A percentile compares a stretch with the other conserved stretches of the same genome.
These are phyloP conservation scores for Crucihimalaya himalaica DNA, from an alignment of 345 rosid genomes.

Conservation along the genomic window DNA sequence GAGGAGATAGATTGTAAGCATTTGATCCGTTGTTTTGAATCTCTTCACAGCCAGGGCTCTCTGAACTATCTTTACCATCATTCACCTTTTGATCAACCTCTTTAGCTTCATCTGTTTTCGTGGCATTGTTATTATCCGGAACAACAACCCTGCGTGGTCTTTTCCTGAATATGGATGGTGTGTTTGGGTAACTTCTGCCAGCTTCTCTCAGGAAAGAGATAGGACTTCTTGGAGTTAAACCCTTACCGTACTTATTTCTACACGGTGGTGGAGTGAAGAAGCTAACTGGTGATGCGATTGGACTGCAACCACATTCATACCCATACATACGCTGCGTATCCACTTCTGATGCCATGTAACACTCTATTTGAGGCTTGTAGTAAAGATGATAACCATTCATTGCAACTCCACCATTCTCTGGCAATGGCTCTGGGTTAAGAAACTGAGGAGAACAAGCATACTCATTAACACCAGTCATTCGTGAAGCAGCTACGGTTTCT, in stretches of 20 bases:
- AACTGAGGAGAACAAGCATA: conserved; percentile 51
- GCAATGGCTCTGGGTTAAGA: conserved; percentile 31
- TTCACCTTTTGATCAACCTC: conserved; percentile 45
- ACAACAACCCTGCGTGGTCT: conserved; percentile 49
- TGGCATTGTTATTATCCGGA: conserved; percentile 35
- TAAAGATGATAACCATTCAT: conserved; percentile 43
- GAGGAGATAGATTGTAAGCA: conserved; percentile 84
- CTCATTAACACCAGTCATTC: conserved; percentile 46
- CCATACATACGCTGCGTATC: conserved; percentile 45
- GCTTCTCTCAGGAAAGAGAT: conserved; percentile 74
- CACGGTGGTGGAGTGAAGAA: conserved; percentile 90
- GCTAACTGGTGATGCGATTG: conserved; percentile 56
- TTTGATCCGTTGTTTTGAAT: conserved; percentile 38
- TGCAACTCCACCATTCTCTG: conserved; percentile 41
- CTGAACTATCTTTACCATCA: conserved; percentile 36
- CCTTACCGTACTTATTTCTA: conserved; percentile 45
- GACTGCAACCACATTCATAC: conserved; percentile 50
- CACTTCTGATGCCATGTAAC: conserved; percentile 39
- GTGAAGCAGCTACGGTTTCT: conserved; percentile 53
- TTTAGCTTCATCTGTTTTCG: conserved; percentile 37
- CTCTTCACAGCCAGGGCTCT: conserved; percentile 49
- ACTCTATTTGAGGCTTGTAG: conserved; percentile 55
- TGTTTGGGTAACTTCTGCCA: conserved; percentile 80
- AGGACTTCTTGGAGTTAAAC: conserved; percentile 57
- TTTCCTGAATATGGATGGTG: conserved; percentile 90